Evolutionary conservation across 129 eudicot species (phyloP).

Genomic region (Centaurea solstitialis): DNA sequence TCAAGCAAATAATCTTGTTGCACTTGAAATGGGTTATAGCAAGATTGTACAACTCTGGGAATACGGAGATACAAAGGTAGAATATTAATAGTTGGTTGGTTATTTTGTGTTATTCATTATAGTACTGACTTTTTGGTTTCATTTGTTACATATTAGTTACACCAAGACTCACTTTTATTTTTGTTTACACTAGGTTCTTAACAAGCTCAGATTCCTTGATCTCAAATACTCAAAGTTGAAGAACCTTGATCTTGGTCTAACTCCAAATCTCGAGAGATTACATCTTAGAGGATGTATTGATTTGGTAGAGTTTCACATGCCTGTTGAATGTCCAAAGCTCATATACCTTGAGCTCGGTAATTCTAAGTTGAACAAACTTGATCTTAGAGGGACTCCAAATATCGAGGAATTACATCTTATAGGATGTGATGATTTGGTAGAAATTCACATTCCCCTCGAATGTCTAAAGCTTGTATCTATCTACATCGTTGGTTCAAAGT

Average conservation of each 20-base stretch:
- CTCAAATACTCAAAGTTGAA: no score
- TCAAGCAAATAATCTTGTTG: neutral
- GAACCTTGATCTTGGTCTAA: no score
- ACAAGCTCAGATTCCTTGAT: no score
- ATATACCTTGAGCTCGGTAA: no score
- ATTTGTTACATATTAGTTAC: no score
- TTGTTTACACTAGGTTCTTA: no score
- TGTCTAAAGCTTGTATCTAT: neutral
- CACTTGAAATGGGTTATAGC: neutral
- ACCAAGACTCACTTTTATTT: no score
- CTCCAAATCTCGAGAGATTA: no score
- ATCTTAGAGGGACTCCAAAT: neutral
- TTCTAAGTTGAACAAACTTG: neutral
- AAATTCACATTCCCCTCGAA: neutral
- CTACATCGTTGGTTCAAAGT: neutral
- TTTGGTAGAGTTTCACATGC: no score
- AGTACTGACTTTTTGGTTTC: no score
- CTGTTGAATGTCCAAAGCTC: no score
- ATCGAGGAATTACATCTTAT: neutral
- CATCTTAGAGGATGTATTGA: no score
- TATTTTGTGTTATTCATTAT: neutral
- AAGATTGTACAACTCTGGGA: neutral
- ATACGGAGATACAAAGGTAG: neutral
- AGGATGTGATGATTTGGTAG: neutral
- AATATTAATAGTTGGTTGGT: neutral